phyloP scores from a whole-genome alignment of 345 rosid genomes.

The Anastatica hierochuntica region DNA sequence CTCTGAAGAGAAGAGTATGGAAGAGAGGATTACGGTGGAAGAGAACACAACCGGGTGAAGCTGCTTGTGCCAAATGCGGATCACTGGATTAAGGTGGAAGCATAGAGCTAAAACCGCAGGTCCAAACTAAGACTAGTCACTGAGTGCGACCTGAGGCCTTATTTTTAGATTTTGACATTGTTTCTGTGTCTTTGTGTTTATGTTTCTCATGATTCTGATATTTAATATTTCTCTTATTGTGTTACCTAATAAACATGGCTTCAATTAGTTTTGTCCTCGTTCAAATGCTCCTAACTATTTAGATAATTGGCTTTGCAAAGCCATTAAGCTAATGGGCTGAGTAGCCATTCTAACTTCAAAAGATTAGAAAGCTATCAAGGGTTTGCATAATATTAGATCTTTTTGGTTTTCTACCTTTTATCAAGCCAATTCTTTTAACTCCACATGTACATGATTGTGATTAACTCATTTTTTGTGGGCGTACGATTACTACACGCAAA shows the following conservation, averaged over 20 bases:
- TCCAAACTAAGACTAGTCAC: not conserved
- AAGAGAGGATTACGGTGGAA: slow-evolving; percentile 1
- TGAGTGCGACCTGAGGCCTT: not conserved
- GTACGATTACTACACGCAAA: too few relatives aligned
- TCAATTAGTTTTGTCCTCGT: not conserved
- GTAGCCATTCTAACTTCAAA: too few relatives aligned
- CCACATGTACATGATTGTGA: too few relatives aligned
- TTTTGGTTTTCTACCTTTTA: too few relatives aligned
- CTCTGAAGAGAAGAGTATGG: slow-evolving; percentile 2
- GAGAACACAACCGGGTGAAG: slow-evolving; percentile 5
- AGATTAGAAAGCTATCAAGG: too few relatives aligned
- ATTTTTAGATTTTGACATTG: not conserved
- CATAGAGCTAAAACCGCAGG: not conserved
- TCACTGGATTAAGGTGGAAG: slow-evolving; percentile 10
- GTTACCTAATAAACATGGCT: not conserved
- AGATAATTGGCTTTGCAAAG: too few relatives aligned
- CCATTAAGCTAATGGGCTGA: too few relatives aligned
- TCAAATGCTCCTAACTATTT: too few relatives aligned
- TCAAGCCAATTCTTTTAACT: too few relatives aligned
- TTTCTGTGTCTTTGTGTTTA: not conserved
- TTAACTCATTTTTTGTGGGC: too few relatives aligned
- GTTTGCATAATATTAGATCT: too few relatives aligned
- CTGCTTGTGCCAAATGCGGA: not conserved
- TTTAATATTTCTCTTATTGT: not conserved
- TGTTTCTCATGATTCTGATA: not conserved